These are phyloP conservation scores for Cercospora sp. DNA, from an alignment of 2,329 filamentous ascomycete genomes.

Conservation along the genomic window DNA sequence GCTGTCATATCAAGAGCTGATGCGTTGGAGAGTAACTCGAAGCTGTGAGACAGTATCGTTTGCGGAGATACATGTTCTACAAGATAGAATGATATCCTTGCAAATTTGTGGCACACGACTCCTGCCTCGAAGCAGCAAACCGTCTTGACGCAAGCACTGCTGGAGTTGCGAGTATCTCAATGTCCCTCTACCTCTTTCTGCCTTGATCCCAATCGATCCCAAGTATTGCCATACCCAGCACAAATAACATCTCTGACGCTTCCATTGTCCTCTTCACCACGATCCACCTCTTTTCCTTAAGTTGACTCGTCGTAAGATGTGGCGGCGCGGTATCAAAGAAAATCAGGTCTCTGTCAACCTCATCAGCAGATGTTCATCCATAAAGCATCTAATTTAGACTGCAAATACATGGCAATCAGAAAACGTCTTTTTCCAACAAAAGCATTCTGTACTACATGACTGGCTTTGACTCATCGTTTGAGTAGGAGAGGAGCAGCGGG, in stretches of 20 bases:
- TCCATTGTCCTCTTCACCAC: background rate
- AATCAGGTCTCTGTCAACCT: background rate
- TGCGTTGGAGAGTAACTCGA: conserved; percentile 26
- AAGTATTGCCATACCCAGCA: background rate
- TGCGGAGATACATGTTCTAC: background rate
- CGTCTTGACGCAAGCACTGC: background rate
- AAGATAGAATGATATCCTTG: background rate
- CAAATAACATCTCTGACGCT: background rate
- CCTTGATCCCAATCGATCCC: background rate
- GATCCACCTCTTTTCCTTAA: background rate
- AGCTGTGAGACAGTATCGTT: background rate
- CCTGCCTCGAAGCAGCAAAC: background rate
- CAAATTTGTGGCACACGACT: background rate
- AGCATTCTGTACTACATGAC: background rate
- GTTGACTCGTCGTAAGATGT: background rate
- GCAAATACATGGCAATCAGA: background rate
- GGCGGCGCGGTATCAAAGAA: too few relatives aligned
- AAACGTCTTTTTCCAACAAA: background rate
- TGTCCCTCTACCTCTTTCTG: background rate
- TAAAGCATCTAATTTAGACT: background rate
- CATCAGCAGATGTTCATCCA: background rate
- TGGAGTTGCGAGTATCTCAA: background rate
- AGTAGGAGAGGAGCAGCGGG: background rate
- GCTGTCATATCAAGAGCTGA: conserved; percentile 51
- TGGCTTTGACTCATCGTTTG: background rate